A percentile compares a stretch with the other conserved stretches of the same genome.
These are phyloP conservation scores for Apodospora peruviana DNA, from an alignment of 495 filamentous ascomycete genomes.

Conservation along the genomic window DNA sequence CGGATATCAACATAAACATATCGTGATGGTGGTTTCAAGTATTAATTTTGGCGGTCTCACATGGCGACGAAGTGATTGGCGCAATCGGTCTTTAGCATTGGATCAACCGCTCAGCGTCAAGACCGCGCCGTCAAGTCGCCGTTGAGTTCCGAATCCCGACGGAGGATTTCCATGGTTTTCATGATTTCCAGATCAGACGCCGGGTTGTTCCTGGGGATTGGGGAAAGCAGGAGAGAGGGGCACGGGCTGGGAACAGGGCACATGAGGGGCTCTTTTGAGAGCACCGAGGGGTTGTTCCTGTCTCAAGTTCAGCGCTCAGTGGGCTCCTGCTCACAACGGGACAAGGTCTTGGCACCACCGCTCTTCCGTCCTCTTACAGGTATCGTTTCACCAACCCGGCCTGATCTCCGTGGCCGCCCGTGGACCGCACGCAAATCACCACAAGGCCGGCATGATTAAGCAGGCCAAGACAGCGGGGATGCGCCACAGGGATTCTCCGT, in stretches of 20 bases:
- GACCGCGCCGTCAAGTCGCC: too few species aligned
- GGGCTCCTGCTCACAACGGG: slow-evolving; percentile 3
- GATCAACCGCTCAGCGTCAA: too few species aligned
- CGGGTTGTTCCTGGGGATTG: neutral
- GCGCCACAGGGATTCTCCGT: slow-evolving; percentile 16
- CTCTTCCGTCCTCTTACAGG: slow-evolving; percentile 21
- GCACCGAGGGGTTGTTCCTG: slow-evolving; percentile 8
- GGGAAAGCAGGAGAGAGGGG: neutral
- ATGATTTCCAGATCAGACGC: neutral
- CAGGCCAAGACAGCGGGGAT: slow-evolving; percentile 7
- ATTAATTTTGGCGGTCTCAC: too few species aligned
- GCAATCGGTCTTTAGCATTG: too few species aligned
- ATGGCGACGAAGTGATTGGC: too few species aligned
- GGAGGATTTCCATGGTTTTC: too few species aligned
- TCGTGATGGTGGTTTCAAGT: too few species aligned
- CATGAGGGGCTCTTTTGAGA: neutral
- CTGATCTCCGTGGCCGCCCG: slow-evolving; percentile 9
- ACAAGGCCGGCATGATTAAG: neutral
- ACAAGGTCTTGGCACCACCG: slow-evolving; percentile 17
- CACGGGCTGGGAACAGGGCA: neutral
- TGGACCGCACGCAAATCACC: too few species aligned
- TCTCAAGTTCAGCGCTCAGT: slow-evolving; percentile 12
- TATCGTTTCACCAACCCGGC: slow-evolving; percentile 24
- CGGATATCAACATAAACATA: too few species aligned
- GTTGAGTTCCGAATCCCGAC: too few species aligned